These are phyloP conservation scores for Podospora pseudocomata DNA, from an alignment of 495 filamentous ascomycete species.

Conservation along the genomic window DNA sequence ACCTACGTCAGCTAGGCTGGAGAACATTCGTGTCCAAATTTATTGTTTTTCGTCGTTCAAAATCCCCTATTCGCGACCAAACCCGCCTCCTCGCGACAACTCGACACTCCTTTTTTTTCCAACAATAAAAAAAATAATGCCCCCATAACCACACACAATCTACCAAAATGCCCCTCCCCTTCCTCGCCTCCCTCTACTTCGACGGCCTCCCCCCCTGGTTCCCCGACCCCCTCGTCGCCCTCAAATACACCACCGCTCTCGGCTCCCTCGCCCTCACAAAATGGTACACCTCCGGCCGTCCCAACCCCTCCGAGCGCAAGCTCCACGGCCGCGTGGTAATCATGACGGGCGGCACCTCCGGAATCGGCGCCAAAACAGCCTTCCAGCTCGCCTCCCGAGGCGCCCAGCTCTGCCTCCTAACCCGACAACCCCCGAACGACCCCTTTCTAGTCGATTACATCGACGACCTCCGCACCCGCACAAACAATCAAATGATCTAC, in stretches of 20 bases:
- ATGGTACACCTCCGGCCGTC: constrained; percentile 70
- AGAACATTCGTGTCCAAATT: neutral
- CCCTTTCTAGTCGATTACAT: constrained; percentile 90
- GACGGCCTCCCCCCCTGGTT: constrained; percentile 64
- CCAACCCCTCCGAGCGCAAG: constrained; percentile 71
- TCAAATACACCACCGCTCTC: constrained; percentile 59
- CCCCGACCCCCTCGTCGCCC: constrained; percentile 57
- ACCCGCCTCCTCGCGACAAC: too few relatives aligned
- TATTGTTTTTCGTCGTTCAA: neutral
- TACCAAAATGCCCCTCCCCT: constrained; percentile 70
- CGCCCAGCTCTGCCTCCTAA: constrained; percentile 87
- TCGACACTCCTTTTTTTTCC: neutral
- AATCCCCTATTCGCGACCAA: too few relatives aligned
- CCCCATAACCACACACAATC: neutral
- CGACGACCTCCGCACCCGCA: constrained; percentile 73
- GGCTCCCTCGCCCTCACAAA: constrained; percentile 65
- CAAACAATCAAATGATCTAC: constrained; percentile 87
- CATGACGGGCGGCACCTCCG: constrained; percentile 93
- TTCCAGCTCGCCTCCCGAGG: constrained; percentile 74
- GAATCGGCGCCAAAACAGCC: constrained; percentile 76
- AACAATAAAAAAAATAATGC: constrained; percentile 6
- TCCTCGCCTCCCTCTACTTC: constrained; percentile 57
- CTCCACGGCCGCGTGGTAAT: constrained; percentile 93
- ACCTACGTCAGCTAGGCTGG: constrained; percentile 15
- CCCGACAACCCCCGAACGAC: constrained; percentile 73